Conservation (phyloP, 345 rosid species). For the Alliaria petiolata region DNA sequence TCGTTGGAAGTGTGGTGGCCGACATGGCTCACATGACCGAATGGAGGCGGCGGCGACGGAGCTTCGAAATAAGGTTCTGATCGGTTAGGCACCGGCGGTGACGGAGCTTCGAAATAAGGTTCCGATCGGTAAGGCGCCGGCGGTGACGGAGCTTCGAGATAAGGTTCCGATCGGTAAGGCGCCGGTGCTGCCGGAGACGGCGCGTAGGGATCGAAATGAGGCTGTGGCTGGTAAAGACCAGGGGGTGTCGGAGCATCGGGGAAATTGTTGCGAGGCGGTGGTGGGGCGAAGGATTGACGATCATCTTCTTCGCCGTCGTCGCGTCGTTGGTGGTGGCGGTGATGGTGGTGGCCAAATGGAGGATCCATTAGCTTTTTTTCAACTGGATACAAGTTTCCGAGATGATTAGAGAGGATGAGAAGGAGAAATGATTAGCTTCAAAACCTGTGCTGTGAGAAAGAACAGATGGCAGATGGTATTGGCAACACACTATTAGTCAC, state of each 20-base stretch:
- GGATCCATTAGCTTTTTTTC: conserved; percentile 40
- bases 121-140: conserved; percentile 26
- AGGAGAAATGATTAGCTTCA: neutral
- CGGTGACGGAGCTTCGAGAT: conserved; percentile 13
- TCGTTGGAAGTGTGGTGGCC: conserved; percentile 31
- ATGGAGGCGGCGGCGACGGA: conserved; percentile 37
- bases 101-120: conserved; percentile 17
- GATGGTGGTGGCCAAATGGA: conserved; percentile 34
- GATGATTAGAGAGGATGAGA: neutral
- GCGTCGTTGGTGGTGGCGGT: conserved; percentile 32
- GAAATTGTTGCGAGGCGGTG: conserved; percentile 27
- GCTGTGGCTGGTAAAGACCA: neutral
- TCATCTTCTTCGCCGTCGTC: conserved; percentile 39
- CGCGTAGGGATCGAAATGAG: conserved; percentile 14
- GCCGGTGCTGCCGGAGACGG: conserved; percentile 29
- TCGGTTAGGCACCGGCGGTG: conserved; percentile 13
- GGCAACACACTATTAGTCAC: neutral
- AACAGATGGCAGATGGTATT: neutral
- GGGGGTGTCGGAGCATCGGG: conserved; percentile 8
- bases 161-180: conserved; percentile 11
- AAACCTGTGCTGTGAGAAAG: neutral
- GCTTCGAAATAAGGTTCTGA: conserved; percentile 14
- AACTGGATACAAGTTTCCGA: neutral
- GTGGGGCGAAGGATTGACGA: conserved; percentile 35
- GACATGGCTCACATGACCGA: conserved; percentile 43